Conservation (phyloP, 176 grass and related monocot species). For the Carex scoparia region DNA sequence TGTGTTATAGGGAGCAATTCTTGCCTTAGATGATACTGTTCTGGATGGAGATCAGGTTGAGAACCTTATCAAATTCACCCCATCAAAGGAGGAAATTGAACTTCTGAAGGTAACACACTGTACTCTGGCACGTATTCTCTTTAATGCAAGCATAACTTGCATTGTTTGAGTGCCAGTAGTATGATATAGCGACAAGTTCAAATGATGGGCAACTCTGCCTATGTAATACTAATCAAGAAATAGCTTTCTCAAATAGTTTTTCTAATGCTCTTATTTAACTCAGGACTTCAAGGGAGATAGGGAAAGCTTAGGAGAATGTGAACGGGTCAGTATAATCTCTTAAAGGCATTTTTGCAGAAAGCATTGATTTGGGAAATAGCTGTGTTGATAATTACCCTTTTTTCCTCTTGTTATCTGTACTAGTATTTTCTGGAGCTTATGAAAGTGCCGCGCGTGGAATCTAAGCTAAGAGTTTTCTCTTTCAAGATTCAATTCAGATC, state of each 20-base stretch:
- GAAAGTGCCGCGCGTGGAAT: slow-evolving; percentile 93
- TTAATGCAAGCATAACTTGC: neutral
- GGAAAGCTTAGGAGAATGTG: slow-evolving; percentile 86
- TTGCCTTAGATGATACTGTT: slow-evolving; percentile 78
- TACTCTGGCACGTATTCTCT: slow-evolving; percentile 3
- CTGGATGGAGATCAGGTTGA: slow-evolving; percentile 95
- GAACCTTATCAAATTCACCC: slow-evolving; percentile 97
- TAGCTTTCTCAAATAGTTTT: neutral
- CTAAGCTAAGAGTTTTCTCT: slow-evolving; percentile 86
- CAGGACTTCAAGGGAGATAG: slow-evolving; percentile 96
- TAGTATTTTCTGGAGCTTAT: slow-evolving; percentile 95
- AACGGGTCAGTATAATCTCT: slow-evolving; percentile 44
- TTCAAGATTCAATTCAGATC: slow-evolving; percentile 83
- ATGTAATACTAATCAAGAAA: neutral
- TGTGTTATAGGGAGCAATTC: slow-evolving; percentile 60
- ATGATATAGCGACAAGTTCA: neutral
- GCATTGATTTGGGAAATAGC: neutral
- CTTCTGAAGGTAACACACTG: slow-evolving; percentile 72
- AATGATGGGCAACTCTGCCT: neutral
- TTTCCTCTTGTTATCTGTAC: slow-evolving; percentile 19
- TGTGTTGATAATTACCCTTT: neutral
- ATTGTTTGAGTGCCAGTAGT: neutral
- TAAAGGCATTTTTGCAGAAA: neutral
- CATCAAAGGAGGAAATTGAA: slow-evolving; percentile 98
- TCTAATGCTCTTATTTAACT: slow-evolving; percentile 31